Base-by-base conservation (phyloP, 129 eudicot species). In the Flaveria sonorensis region DNA sequence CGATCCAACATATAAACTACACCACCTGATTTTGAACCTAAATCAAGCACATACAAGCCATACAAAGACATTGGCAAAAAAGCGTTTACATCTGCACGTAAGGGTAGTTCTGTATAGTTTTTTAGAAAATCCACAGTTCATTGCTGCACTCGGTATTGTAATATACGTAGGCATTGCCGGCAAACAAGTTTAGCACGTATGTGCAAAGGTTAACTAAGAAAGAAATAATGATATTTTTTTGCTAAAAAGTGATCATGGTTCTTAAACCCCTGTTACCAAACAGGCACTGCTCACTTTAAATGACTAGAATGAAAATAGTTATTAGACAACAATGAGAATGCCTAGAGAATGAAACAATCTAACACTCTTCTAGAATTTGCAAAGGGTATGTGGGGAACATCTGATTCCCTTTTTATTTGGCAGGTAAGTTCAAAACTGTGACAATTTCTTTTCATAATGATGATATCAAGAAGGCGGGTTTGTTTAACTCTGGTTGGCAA, bases 401-500 rank as follows among this genome's bases (percentile, higher is more conserved):
- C 28, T 12, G 45, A 52, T 74, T 56, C 76, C 84, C 84, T 74
- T 68, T 30, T 81, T 81, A 81, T 81, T 80, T 48, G 75, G 69
- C 81, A 68, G 70, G 39, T 77, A 68, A 73, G 69, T 65, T 76
- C 89, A 86, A 83, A 86, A 86, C 48, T 86, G 87, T 82, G 80
- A 50, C 73, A 40, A 57, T 21, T 57, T 70, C 28, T 66, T 66
- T 45, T 43, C 59, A 63, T 30, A 70, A 78, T 30, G 1, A 20
- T 21, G 39, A 32, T 6, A 63, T 30, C 6, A 13, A 63, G 46
- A 63, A 66, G n/a, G 23, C 36, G 20, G 20, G 20, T 7, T 42
- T 7, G 53, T 32, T 80, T 70, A 87, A 72, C 72, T 84, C 82
- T 81, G 70, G 74, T 85, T 83, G 73, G 96, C 96, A 53, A 91